phyloP scores from a whole-genome alignment of 345 rosid genomes.

The Kandelia obovata region DNA sequence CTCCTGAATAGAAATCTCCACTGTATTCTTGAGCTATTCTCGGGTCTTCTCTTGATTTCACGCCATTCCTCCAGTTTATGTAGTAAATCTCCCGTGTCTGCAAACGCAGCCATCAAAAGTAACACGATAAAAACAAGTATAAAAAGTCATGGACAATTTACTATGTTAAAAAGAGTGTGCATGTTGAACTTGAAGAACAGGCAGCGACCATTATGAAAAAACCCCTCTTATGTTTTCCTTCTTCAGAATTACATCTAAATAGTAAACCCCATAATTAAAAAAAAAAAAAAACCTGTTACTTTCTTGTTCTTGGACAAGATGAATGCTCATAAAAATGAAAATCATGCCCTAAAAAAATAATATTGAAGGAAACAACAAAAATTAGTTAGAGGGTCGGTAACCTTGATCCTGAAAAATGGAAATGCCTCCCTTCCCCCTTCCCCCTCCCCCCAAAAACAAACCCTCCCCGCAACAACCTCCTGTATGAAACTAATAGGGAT shows the following conservation, averaged over 20 bases:
- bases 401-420: slow-evolving; percentile 3
- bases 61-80: slow-evolving; percentile 73
- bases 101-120: not conserved
- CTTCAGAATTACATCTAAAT: not conserved
- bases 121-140: not conserved
- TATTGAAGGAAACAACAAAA: not conserved
- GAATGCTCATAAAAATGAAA: not conserved
- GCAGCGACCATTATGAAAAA: not conserved
- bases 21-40: slow-evolving; percentile 36
- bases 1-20: slow-evolving; percentile 45
- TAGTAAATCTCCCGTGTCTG: slow-evolving; percentile 90
- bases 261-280: not conserved
- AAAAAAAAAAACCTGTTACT: not conserved
- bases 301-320: not conserved
- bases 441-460: too few species aligned
- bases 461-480: too few species aligned
- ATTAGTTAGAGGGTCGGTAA: not conserved
- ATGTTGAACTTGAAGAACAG: not conserved
- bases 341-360: not conserved
- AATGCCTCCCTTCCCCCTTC: too few species aligned
- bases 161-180: not conserved
- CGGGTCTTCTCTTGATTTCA: slow-evolving; percentile 67
- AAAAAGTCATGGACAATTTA: not conserved
- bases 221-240: not conserved
- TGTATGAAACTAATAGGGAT: too few species aligned